These are phyloP conservation scores for Aspergillus nomiae DNA, from an alignment of 2,329 filamentous ascomycete species.

Conservation along the genomic window DNA sequence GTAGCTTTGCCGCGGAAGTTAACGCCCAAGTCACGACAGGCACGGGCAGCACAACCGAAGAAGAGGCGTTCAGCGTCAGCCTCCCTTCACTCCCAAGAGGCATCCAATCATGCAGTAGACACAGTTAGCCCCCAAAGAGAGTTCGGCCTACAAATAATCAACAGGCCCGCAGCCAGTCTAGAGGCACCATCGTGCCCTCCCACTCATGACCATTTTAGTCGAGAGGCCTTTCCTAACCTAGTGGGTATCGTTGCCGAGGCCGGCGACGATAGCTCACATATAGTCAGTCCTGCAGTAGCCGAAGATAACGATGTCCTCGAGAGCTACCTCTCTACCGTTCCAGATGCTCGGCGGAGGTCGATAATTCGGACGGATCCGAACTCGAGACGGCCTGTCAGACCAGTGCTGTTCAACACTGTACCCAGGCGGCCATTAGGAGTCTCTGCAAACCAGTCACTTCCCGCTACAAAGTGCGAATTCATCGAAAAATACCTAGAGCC, in stretches of 20 bases:
- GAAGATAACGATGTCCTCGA: conserved; percentile 57
- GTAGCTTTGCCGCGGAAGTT: conserved; percentile 2
- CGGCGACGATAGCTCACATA: conserved; percentile 48
- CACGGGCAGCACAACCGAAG: background rate
- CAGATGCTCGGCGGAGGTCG: conserved; percentile 18
- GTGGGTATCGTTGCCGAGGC: conserved; percentile 20
- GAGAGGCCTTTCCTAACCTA: conserved; percentile 10
- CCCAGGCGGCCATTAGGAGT: conserved; percentile 48
- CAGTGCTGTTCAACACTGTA: conserved; percentile 52
- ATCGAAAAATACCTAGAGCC: conserved; percentile 54
- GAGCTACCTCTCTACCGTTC: conserved; percentile 50
- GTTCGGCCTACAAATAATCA: no score
- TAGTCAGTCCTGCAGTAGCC: conserved; percentile 56
- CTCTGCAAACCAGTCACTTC: conserved; percentile 22
- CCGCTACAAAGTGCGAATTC: conserved; percentile 45
- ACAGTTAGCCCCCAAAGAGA: background rate
- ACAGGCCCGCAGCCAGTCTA: background rate
- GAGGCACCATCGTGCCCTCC: background rate
- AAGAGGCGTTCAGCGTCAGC: background rate
- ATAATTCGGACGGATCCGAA: conserved; percentile 26
- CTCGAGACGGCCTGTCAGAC: conserved; percentile 25
- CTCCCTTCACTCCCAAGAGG: background rate
- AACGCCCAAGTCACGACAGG: background rate
- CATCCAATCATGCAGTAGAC: background rate
- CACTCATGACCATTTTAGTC: background rate